Evolutionary conservation across 441 rosid species (phyloP).

Genomic region (Adansonia madagascariensis): DNA sequence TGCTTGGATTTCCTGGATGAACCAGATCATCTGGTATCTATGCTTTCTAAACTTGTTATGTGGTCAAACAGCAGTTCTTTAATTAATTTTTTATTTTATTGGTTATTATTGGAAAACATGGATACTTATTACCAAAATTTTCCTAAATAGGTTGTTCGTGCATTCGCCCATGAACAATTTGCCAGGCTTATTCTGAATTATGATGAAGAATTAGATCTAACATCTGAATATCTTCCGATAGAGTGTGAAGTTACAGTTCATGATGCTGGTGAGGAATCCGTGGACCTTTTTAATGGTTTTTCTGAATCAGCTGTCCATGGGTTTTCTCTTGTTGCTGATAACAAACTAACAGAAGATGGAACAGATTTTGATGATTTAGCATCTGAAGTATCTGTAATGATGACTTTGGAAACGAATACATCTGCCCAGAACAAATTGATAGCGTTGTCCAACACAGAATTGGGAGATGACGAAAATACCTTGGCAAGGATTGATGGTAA

Average conservation of each 20-base stretch:
- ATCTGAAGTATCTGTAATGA: slow-evolving; percentile 42
- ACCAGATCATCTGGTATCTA: slow-evolving; percentile 79
- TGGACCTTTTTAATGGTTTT: slow-evolving; percentile 43
- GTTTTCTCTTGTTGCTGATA: slow-evolving; percentile 39
- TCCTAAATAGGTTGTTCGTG: slow-evolving; percentile 77
- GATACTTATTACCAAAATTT: slow-evolving; percentile 28
- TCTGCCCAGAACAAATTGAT: slow-evolving; percentile 39
- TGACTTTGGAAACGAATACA: slow-evolving; percentile 47
- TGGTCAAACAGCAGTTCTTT: neutral
- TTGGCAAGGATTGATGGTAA: slow-evolving; percentile 32
- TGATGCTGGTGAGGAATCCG: slow-evolving; percentile 57
- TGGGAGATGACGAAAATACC: slow-evolving; percentile 34
- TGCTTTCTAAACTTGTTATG: slow-evolving; percentile 23
- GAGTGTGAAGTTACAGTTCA: slow-evolving; percentile 63
- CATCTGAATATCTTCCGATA: slow-evolving; percentile 54
- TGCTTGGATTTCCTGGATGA: slow-evolving; percentile 85
- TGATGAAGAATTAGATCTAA: slow-evolving; percentile 67
- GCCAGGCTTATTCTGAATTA: slow-evolving; percentile 83
- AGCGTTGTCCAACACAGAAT: slow-evolving; percentile 33
- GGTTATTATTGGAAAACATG: slow-evolving; percentile 11
- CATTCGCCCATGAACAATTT: slow-evolving; percentile 92
- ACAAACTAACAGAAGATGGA: slow-evolving; percentile 37
- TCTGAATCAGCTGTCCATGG: slow-evolving; percentile 47
- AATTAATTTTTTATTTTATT: slow-evolving; percentile 12
- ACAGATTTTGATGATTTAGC: slow-evolving; percentile 29